Evolutionary conservation across 345 rosid genomes (phyloP).

Genomic region (Hirschfeldia incana): DNA sequence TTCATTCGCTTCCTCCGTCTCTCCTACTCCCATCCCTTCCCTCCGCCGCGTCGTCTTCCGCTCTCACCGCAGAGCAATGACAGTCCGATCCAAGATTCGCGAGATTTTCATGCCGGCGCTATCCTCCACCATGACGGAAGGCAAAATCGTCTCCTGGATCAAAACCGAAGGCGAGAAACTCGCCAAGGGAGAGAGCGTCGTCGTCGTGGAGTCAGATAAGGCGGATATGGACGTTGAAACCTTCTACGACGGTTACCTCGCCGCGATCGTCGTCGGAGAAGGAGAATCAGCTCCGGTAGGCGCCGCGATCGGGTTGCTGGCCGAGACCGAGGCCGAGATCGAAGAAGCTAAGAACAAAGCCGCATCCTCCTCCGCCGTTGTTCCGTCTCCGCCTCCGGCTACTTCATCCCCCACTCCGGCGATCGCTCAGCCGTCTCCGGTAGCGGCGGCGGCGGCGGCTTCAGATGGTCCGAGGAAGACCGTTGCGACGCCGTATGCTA

Average conservation of each 20-base stretch:
- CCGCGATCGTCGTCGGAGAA: conserved; percentile 92
- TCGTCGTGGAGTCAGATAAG: conserved; percentile 94
- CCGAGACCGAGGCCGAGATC: conserved; percentile 89
- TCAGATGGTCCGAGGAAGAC: conserved; percentile 58
- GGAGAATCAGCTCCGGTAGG: conserved; percentile 94
- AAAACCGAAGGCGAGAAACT: conserved; percentile 92
- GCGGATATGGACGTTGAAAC: conserved; percentile 99
- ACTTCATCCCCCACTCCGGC: conserved; percentile 54
- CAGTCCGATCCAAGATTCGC: conserved; percentile 78
- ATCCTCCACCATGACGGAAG: conserved; percentile 99
- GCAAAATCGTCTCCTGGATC: conserved; percentile 96
- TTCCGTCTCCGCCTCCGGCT: conserved; percentile 57
- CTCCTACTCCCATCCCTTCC: conserved; percentile 28
- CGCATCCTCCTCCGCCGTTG: conserved; percentile 43
- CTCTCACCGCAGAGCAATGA: conserved; percentile 36
- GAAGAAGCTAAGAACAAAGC: conserved; percentile 84
- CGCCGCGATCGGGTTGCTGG: conserved; percentile 81
- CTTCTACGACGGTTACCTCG: conserved; percentile 89
- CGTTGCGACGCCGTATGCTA: conserved; percentile 79
- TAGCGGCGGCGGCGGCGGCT: conserved; percentile 27
- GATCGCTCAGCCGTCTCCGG: conserved; percentile 38
- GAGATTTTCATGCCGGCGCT: conserved; percentile 99
- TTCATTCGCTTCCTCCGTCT: conserved; percentile 48
- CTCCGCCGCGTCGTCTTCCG: conserved; percentile 37
- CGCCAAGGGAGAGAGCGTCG: conserved; percentile 92